Conservation (phyloP, 2,329 filamentous ascomycete genomes). For the Periconia sp. region DNA sequence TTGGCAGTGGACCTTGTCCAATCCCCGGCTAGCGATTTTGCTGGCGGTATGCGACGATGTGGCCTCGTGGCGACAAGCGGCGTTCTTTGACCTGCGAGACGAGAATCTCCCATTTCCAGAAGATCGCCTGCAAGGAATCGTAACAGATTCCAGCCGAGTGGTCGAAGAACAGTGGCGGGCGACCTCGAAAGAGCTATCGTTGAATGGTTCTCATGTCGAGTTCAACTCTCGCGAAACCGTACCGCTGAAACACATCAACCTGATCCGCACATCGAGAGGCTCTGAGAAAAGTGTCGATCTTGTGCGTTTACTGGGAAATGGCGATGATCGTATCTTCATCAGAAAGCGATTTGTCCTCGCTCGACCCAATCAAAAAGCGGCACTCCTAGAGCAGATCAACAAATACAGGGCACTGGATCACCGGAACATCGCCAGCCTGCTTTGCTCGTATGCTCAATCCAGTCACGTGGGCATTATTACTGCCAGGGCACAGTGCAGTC, state of each 20-base stretch:
- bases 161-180: constrained; percentile 46
- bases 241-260: constrained; percentile 36
- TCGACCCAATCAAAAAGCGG: constrained; percentile 38
- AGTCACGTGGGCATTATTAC: constrained; percentile 40
- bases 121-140: constrained; percentile 41
- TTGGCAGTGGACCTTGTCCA: constrained; percentile 45
- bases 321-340: constrained; percentile 37
- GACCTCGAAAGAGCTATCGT: constrained; percentile 41
- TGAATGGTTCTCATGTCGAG: constrained; percentile 42
- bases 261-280: constrained; percentile 33
- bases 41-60: constrained; percentile 44
- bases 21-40: constrained; percentile 41
- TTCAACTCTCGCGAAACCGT: constrained; percentile 40
- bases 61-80: constrained; percentile 40
- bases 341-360: constrained; percentile 41
- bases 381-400: constrained; percentile 40
- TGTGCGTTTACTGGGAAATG: constrained; percentile 37
- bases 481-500: constrained; percentile 34
- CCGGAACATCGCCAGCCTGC: constrained; percentile 40
- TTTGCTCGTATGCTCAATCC: constrained; percentile 43
- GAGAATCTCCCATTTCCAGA: constrained; percentile 42
- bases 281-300: constrained; percentile 40
- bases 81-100: constrained; percentile 42
- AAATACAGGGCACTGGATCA: constrained; percentile 43
- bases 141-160: constrained; percentile 39